A percentile compares a stretch with the other conserved stretches of the same genome.
phyloP scores from a whole-genome alignment of 805 yeast genomes.

The Saccharomycopsis amapae region DNA sequence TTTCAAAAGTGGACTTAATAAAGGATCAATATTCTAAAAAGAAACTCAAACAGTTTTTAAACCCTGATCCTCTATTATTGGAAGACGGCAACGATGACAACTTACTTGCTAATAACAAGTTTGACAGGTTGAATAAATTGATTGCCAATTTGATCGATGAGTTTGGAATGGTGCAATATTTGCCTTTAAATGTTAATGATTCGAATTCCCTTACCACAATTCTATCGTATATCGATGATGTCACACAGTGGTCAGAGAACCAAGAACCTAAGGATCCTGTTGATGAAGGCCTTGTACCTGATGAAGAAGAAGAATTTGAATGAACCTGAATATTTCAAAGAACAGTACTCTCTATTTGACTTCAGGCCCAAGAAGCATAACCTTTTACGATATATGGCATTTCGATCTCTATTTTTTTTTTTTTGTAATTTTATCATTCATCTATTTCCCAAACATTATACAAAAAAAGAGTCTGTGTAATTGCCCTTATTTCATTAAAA shows the following conservation, averaged over 20 bases:
- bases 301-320: constrained; percentile 25
- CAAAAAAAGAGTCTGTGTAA: too few species aligned
- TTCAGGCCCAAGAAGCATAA: too few species aligned
- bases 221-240: constrained; percentile 87
- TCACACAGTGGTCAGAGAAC: constrained; percentile 94
- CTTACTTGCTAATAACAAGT: constrained; percentile 45
- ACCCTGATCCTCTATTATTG: constrained; percentile 84
- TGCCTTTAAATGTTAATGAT: constrained; percentile 77
- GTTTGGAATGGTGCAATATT: constrained; percentile 96
- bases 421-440: too few species aligned
- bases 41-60: constrained; percentile 74
- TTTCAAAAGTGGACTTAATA: constrained; percentile 81
- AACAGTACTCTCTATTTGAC: too few species aligned
- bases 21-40: constrained; percentile 71
- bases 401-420: too few species aligned
- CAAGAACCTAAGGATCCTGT: constrained; percentile 97
- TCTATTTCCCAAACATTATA: too few species aligned
- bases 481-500: too few species aligned
- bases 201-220: constrained; percentile 75
- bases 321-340: too few species aligned
- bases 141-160: constrained; percentile 92
- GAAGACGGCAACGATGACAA: constrained; percentile 42
- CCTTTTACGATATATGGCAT: too few species aligned
- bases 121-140: constrained; percentile 62
- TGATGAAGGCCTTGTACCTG: constrained; percentile 43